Evolutionary conservation across 495 filamentous ascomycete species (phyloP), one percentile per base, ranked within the genome.

Genomic region (Antarctomyces pellizariae): DNA sequence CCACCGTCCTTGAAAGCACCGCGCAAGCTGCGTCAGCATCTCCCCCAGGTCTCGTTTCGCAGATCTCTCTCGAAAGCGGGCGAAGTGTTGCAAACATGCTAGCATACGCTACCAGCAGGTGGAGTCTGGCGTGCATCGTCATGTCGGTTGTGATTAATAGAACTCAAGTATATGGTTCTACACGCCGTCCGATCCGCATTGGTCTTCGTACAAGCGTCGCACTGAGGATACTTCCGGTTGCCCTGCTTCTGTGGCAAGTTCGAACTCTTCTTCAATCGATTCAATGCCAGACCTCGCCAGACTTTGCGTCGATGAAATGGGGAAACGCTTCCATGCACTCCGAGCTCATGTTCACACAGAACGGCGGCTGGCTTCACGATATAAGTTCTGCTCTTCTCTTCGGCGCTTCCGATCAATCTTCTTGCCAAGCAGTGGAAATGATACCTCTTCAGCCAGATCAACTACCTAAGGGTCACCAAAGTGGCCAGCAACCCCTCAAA

Each of bases 121-220:
- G 89, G 89, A 83, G 86, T 3, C 49, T 97, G 26, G 62, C 64
- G 26, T 92, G 80, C 44, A 64, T 97, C 30, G 59, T 71, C 21
- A 73, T 80, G 50, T 77, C 79, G 26, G 60, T 97, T 31, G 48
- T 97, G 34, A 56, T 93, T 16, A 93, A 97, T 50, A 68, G 86
- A 22, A 83, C 86, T 7, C 71, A 79, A 20, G 78, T 95, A 28
- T 97, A 89, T 46, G 83, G 84, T 18, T 84, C 83, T 0, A 75
- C 78, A 4, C 59, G 86, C 21, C 61, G 80, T 18, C 71, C 73
- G 16, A 54, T 92, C 3, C 58, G 54, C 4, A 53, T 95, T 0
- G 55, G 57, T 18, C 80, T 75, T 67, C 58, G 62, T 17, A 47
- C 75, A 20, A 71, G 86, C 3, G 48, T 90, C 3, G 46, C 62